phyloP scores from a whole-genome alignment of 2,329 filamentous ascomycete genomes.

The Penicillium capsulatum region DNA sequence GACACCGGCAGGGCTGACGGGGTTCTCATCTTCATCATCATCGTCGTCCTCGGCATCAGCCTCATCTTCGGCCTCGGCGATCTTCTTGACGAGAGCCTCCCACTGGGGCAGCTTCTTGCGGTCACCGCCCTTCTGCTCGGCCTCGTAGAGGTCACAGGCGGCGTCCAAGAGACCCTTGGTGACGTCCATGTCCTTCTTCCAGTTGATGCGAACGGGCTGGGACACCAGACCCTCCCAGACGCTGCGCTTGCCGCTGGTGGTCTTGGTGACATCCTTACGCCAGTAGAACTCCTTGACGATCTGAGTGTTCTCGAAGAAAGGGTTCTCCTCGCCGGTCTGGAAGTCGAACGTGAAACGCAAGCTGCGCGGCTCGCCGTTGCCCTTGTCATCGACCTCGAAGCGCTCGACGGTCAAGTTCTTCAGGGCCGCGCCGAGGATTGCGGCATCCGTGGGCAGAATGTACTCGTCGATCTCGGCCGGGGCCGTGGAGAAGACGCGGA shows the following conservation, averaged over 20 bases:
- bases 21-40: conserved; percentile 38
- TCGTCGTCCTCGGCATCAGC: conserved; percentile 32
- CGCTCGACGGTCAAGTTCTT: conserved; percentile 67
- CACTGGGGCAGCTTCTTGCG: conserved; percentile 51
- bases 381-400: conserved; percentile 64
- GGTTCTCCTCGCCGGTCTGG: conserved; percentile 58
- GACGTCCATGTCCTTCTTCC: conserved; percentile 82
- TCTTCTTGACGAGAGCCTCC: conserved; percentile 51
- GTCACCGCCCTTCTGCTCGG: conserved; percentile 50
- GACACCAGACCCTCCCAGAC: conserved; percentile 73
- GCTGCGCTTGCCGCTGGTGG: conserved; percentile 45
- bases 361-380: conserved; percentile 72
- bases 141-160: conserved; percentile 65
- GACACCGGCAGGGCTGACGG: conserved; percentile 56
- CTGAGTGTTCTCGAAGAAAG: conserved; percentile 71
- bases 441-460: conserved; percentile 73
- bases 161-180: conserved; percentile 75
- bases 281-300: conserved; percentile 93
- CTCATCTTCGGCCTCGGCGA: conserved; percentile 34
- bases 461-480: conserved; percentile 82
- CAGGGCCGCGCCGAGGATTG: conserved; percentile 64
- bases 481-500: conserved; percentile 83
- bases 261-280: conserved; percentile 55
- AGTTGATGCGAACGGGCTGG: conserved; percentile 81
- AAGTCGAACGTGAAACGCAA: conserved; percentile 76